These are phyloP conservation scores for Yamadazyma philogaea DNA, from an alignment of 805 yeast genomes.

Conservation along the genomic window DNA sequence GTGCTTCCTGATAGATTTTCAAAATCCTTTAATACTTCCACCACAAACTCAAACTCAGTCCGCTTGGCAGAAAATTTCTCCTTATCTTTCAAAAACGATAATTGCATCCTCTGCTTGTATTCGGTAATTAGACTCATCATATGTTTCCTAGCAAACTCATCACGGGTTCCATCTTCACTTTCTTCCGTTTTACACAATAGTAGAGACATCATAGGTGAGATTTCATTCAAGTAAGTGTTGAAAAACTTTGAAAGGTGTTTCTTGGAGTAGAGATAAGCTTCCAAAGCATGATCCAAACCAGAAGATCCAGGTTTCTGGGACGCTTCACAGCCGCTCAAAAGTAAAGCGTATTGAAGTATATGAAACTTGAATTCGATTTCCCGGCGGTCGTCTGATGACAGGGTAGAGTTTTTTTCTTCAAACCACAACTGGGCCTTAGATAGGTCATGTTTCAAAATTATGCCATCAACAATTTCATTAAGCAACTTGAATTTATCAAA, in stretches of 20 bases:
- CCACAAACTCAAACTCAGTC: slow-evolving; percentile 27
- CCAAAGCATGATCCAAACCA: slow-evolving; percentile 22
- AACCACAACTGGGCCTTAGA: slow-evolving; percentile 34
- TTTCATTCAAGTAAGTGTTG: slow-evolving; percentile 29
- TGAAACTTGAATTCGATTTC: slow-evolving; percentile 41
- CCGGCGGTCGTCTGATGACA: slow-evolving; percentile 7
- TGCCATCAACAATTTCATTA: slow-evolving; percentile 33
- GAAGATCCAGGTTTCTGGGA: neutral
- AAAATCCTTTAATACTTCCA: slow-evolving; percentile 30
- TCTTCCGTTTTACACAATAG: slow-evolving; percentile 18
- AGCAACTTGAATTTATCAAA: slow-evolving; percentile 27
- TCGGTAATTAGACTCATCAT: slow-evolving; percentile 20
- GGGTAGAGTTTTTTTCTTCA: slow-evolving; percentile 15
- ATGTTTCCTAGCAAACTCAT: slow-evolving; percentile 17
- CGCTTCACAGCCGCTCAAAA: slow-evolving; percentile 21
- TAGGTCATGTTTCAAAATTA: slow-evolving; percentile 31
- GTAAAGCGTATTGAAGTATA: slow-evolving; percentile 34
- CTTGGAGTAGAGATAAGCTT: slow-evolving; percentile 38
- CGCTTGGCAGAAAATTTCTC: slow-evolving; percentile 12
- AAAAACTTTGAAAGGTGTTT: slow-evolving; percentile 33
- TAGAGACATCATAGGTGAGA: slow-evolving; percentile 35
- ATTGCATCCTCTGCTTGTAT: slow-evolving; percentile 23
- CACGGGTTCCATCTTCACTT: slow-evolving; percentile 9
- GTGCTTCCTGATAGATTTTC: slow-evolving; percentile 26
- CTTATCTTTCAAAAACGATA: slow-evolving; percentile 16